Percentiles rank a stretch among this genome's conserved stretches.
Evolutionary conservation across 1,139 yeast genomes (phyloP).

Genomic region (Yamadazyma trypodendri): DNA sequence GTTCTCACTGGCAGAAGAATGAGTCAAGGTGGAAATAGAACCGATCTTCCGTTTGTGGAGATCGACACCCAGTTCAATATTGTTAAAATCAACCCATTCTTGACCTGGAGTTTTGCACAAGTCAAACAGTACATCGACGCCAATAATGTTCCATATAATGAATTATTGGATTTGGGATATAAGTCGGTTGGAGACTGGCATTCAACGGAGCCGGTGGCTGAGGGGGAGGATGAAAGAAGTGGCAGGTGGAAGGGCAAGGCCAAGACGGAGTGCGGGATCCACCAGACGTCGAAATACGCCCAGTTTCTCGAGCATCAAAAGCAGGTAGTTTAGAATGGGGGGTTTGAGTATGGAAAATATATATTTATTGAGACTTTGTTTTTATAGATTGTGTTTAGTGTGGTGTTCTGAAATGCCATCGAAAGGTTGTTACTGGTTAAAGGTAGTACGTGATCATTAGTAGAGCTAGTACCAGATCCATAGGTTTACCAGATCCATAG

Average conservation of each 20-base stretch:
- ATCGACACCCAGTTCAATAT: conserved; percentile 66
- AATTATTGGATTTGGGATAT: conserved; percentile 79
- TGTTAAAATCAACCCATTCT: conserved; percentile 85
- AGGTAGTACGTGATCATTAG: too few species aligned
- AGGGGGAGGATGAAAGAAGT: conserved; percentile 91
- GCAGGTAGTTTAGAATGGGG: neutral
- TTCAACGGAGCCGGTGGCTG: conserved; percentile 84
- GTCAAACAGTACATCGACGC: conserved; percentile 69
- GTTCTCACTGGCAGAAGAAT: conserved; percentile 91
- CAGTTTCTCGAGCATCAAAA: conserved; percentile 38
- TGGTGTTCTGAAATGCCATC: too few species aligned
- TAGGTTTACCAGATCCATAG: too few species aligned
- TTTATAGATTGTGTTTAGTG: too few species aligned
- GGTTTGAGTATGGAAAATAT: neutral
- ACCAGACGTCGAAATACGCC: conserved; percentile 71
- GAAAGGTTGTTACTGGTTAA: too few species aligned
- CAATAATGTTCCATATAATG: conserved; percentile 81
- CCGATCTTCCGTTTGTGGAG: conserved; percentile 73
- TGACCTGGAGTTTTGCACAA: conserved; percentile 75
- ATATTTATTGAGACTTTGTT: too few species aligned
- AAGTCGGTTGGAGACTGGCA: conserved; percentile 96
- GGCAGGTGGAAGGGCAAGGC: conserved; percentile 95
- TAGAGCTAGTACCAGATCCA: too few species aligned
- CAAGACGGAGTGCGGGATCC: conserved; percentile 96
- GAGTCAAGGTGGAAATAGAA: conserved; percentile 86